Conservation (phyloP, 495 filamentous ascomycete genomes). For the Daldinia loculata region DNA sequence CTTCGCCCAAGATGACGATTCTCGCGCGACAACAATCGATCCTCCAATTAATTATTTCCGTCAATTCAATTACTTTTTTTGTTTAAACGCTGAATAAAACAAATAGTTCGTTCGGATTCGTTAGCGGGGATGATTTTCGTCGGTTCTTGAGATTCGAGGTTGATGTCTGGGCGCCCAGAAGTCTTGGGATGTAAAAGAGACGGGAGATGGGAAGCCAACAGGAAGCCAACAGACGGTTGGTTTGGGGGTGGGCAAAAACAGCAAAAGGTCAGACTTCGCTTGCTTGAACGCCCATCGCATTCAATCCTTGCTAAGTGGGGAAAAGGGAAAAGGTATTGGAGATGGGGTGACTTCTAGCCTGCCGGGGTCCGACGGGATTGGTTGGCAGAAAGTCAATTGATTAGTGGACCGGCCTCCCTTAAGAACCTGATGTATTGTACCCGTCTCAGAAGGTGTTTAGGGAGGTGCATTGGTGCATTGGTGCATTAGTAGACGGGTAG, state of each 20-base stretch:
- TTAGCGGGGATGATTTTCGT: conserved; percentile 22
- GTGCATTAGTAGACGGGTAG: background rate
- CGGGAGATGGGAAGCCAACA: conserved; percentile 40
- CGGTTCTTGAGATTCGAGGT: conserved; percentile 30
- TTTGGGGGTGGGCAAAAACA: conserved; percentile 26
- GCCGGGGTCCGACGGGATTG: conserved; percentile 8
- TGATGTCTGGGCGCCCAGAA: conserved; percentile 47
- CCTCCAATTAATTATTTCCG: conserved; percentile 11
- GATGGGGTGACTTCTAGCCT: conserved; percentile 13
- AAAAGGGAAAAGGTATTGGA: conserved; percentile 12
- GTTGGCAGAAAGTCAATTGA: conserved; percentile 22
- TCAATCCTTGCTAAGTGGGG: conserved; percentile 30
- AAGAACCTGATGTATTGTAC: conserved; percentile 2
- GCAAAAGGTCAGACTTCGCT: conserved; percentile 17
- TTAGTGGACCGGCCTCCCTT: conserved; percentile 27
- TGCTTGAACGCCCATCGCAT: conserved; percentile 1
- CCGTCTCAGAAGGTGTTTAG: conserved; percentile 42
- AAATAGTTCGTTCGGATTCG: background rate
- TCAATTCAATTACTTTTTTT: conserved; percentile 10
- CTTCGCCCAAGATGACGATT: conserved; percentile 9
- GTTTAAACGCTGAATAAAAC: background rate
- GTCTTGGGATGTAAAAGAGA: conserved; percentile 40
- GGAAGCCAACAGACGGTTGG: conserved; percentile 33
- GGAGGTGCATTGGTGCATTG: background rate
- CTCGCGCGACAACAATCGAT: conserved; percentile 13